These are phyloP conservation scores for Sarcodon aspratus DNA, from an alignment of 768 basidiomycete species.

Conservation along the genomic window DNA sequence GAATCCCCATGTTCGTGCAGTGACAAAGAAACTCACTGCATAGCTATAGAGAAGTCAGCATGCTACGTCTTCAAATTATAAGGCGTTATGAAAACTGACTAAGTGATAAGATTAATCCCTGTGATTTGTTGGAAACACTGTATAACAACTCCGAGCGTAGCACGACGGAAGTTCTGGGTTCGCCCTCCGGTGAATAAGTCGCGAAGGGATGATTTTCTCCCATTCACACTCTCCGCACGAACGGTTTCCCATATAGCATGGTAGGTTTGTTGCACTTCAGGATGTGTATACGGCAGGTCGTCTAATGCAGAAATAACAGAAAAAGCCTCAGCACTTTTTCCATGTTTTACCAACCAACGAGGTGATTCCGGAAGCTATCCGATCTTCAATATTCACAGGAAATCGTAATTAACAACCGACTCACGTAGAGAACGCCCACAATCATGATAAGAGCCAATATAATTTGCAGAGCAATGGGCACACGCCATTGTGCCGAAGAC, in stretches of 20 bases:
- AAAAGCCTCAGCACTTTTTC: slow-evolving; percentile 40
- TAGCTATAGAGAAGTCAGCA: slow-evolving; percentile 14
- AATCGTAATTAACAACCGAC: slow-evolving; percentile 11
- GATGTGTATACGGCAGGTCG: slow-evolving; percentile 34
- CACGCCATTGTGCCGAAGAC: slow-evolving; percentile 50
- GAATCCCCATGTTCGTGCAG: too few species aligned
- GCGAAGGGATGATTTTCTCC: slow-evolving; percentile 26
- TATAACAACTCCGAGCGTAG: slow-evolving; percentile 39
- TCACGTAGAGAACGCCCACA: slow-evolving; percentile 33
- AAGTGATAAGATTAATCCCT: slow-evolving; percentile 57
- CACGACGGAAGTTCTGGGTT: slow-evolving; percentile 45
- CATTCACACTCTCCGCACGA: slow-evolving; percentile 15
- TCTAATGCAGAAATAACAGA: slow-evolving; percentile 56
- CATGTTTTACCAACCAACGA: slow-evolving; percentile 41
- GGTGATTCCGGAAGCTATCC: slow-evolving; percentile 47
- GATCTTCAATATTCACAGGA: background rate
- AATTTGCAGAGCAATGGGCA: slow-evolving; percentile 51
- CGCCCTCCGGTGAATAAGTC: slow-evolving; percentile 42
- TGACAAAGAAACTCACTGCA: background rate
- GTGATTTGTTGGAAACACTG: slow-evolving; percentile 66
- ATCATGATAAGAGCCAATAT: slow-evolving; percentile 44
- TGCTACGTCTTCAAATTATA: slow-evolving; percentile 8
- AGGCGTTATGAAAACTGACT: slow-evolving; percentile 24
- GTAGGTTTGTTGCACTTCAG: slow-evolving; percentile 36
- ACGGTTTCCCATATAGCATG: slow-evolving; percentile 35